Evolutionary conservation across 2,329 filamentous ascomycete species (phyloP).

Genomic region (Nemania sp.): DNA sequence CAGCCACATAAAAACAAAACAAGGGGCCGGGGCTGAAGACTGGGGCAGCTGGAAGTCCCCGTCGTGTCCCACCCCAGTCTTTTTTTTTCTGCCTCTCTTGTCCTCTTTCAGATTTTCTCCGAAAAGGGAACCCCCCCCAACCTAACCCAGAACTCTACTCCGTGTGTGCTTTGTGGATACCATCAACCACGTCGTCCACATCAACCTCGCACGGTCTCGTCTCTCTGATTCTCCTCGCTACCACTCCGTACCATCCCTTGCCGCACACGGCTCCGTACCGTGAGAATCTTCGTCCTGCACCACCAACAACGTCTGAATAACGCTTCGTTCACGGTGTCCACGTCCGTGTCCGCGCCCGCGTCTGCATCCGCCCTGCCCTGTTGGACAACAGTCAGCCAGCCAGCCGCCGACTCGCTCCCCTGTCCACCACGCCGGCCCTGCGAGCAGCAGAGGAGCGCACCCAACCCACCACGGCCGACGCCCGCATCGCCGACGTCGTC

Average conservation of each 20-base stretch:
- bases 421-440: too few relatives aligned
- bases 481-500: slow-evolving; percentile 12
- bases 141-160: neutral
- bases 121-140: too few relatives aligned
- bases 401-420: too few relatives aligned
- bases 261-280: slow-evolving; percentile 30
- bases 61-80: neutral
- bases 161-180: slow-evolving; percentile 29
- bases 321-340: slow-evolving; percentile 31
- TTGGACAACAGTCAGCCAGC: neutral
- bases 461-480: neutral
- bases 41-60: neutral
- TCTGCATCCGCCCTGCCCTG: slow-evolving; percentile 12
- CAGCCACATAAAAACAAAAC: neutral
- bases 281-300: slow-evolving; percentile 31
- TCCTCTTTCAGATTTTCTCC: neutral
- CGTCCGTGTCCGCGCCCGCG: slow-evolving; percentile 22
- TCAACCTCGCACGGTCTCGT: slow-evolving; percentile 25
- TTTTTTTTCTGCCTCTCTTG: neutral
- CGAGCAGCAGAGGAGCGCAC: neutral
- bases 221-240: slow-evolving; percentile 11
- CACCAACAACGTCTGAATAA: slow-evolving; percentile 33
- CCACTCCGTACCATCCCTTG: slow-evolving; percentile 24
- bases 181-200: slow-evolving; percentile 9
- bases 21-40: too few relatives aligned